phyloP scores from a whole-genome alignment of 1,139 yeast genomes.

The Suhomyces maxii region DNA sequence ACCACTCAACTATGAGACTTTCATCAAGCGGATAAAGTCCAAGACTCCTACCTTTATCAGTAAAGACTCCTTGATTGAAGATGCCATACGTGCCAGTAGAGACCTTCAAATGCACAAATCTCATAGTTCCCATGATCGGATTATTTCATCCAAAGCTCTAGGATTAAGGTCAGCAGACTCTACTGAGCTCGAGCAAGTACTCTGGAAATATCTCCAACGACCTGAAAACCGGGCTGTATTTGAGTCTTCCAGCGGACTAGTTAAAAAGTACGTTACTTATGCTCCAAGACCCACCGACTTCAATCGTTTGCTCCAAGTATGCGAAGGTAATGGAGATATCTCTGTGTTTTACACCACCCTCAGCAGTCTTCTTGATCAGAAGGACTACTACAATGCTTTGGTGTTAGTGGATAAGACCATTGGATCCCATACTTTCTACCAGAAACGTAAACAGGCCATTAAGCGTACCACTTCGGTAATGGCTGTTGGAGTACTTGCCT shows the following conservation, averaged over 20 bases:
- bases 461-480: not conserved
- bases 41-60: slow-evolving; percentile 9
- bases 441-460: not conserved
- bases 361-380: slow-evolving; percentile 24
- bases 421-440: slow-evolving; percentile 4
- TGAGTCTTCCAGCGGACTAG: not conserved
- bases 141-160: not conserved
- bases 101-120: slow-evolving; percentile 15
- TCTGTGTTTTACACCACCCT: slow-evolving; percentile 19
- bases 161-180: slow-evolving; percentile 6
- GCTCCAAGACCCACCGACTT: slow-evolving; percentile 25
- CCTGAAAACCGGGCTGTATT: not conserved
- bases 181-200: slow-evolving; percentile 7
- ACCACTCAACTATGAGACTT: slow-evolving; percentile 33
- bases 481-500: not conserved
- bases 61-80: slow-evolving; percentile 14
- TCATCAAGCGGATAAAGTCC: slow-evolving; percentile 17
- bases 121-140: not conserved
- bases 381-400: slow-evolving; percentile 37
- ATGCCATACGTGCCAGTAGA: slow-evolving; percentile 28
- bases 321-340: slow-evolving; percentile 5
- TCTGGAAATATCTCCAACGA: slow-evolving; percentile 5
- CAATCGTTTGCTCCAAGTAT: slow-evolving; percentile 17
- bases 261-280: slow-evolving; percentile 20
- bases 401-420: slow-evolving; percentile 32